Evolutionary conservation across 306 rosid genomes (phyloP).

Genomic region (Chamaecrista fasciculata): DNA sequence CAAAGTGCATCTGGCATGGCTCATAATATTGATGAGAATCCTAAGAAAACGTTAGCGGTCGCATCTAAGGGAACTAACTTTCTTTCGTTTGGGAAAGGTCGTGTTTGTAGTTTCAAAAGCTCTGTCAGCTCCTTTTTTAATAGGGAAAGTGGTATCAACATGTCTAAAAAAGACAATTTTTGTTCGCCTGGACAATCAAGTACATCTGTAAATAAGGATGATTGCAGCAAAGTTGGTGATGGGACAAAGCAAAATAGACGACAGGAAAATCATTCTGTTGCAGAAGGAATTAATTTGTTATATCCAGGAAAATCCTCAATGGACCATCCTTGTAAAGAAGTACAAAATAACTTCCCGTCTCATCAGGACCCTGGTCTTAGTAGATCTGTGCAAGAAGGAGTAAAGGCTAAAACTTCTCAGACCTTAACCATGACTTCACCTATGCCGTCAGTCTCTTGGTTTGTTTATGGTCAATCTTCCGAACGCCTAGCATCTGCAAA

Average conservation of each 20-base stretch:
- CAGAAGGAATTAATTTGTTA: slow-evolving; percentile 31
- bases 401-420: slow-evolving; percentile 27
- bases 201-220: slow-evolving; percentile 27
- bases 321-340: slow-evolving; percentile 26
- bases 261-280: slow-evolving; percentile 33
- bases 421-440: slow-evolving; percentile 32
- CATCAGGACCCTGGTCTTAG: slow-evolving; percentile 18
- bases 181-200: slow-evolving; percentile 18
- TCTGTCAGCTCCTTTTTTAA: slow-evolving; percentile 31
- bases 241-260: slow-evolving; percentile 25
- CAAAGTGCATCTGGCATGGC: slow-evolving; percentile 25
- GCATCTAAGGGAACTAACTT: slow-evolving; percentile 68
- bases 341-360: slow-evolving; percentile 22
- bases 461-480: slow-evolving; percentile 44
- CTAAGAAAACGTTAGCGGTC: slow-evolving; percentile 28
- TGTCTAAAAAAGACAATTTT: slow-evolving; percentile 20
- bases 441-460: slow-evolving; percentile 31
- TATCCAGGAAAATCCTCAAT: slow-evolving; percentile 36
- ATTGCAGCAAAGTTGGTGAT: slow-evolving; percentile 22
- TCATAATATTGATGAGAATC: slow-evolving; percentile 32
- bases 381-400: slow-evolving; percentile 30
- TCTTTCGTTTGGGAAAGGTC: slow-evolving; percentile 63
- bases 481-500: slow-evolving; percentile 38
- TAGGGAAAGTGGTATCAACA: slow-evolving; percentile 26
- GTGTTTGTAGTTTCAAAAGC: slow-evolving; percentile 36